These are phyloP conservation scores for Cucumis hystrix DNA, from an alignment of 306 rosid genomes.

Conservation along the genomic window DNA sequence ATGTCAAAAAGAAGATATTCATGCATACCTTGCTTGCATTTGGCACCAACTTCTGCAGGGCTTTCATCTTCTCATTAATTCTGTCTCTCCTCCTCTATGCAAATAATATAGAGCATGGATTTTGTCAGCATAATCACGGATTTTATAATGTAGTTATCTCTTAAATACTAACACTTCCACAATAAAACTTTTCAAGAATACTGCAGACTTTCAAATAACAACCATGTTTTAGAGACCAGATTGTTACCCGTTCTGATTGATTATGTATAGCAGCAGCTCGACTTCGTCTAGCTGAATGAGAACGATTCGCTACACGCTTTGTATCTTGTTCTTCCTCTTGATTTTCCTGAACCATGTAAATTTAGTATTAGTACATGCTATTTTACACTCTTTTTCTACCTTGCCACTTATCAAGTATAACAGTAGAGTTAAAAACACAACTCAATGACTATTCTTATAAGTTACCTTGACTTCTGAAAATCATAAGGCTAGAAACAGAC, in stretches of 20 bases:
- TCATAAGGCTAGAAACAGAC: not conserved
- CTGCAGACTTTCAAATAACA: not conserved
- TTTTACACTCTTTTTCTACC: not conserved
- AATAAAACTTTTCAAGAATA: not conserved
- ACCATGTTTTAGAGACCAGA: not conserved
- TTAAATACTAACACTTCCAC: not conserved
- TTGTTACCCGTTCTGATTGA: slow-evolving; percentile 33
- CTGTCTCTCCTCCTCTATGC: slow-evolving; percentile 33
- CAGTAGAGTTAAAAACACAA: not conserved
- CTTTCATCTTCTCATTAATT: slow-evolving; percentile 40
- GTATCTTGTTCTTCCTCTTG: slow-evolving; percentile 18
- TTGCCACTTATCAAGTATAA: not conserved
- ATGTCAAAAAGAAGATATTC: not conserved
- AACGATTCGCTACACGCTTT: slow-evolving; percentile 16
- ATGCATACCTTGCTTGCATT: slow-evolving; percentile 37
- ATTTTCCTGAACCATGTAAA: not conserved
- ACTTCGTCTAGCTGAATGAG: slow-evolving; percentile 20
- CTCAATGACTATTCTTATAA: no score
- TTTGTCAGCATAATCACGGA: not conserved
- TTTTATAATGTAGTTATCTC: not conserved
- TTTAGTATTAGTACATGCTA: no score
- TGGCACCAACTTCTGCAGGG: slow-evolving; percentile 42
- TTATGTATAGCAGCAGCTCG: slow-evolving; percentile 34
- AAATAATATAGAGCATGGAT: not conserved
- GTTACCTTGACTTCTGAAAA: not conserved